Conservation (phyloP, 352 stramenopile genomes). For the Pythium myriotylum region DNA sequence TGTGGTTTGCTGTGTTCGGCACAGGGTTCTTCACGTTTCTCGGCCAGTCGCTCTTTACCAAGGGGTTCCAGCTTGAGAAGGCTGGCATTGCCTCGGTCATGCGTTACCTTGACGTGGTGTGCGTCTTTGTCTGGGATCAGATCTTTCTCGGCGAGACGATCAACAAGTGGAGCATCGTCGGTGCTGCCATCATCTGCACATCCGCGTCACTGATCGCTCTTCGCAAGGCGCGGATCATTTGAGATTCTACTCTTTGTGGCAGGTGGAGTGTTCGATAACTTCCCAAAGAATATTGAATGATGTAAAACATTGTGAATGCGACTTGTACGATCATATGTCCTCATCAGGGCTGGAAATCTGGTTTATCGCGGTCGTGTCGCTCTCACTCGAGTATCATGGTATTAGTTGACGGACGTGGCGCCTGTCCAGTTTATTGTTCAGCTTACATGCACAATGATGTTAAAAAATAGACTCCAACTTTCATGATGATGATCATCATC, state of each 20-base stretch:
- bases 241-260: neutral
- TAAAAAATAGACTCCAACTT: too few relatives aligned
- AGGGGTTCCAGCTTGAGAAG: slow-evolving; percentile 37
- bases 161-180: slow-evolving; percentile 30
- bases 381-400: too few relatives aligned
- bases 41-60: slow-evolving; percentile 30
- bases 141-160: slow-evolving; percentile 31
- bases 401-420: too few relatives aligned
- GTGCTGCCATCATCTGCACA: slow-evolving; percentile 57
- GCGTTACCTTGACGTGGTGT: slow-evolving; percentile 36
- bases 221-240: slow-evolving; percentile 37
- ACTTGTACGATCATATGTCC: too few relatives aligned
- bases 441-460: too few relatives aligned
- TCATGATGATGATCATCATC: too few relatives aligned
- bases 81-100: slow-evolving; percentile 34
- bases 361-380: too few relatives aligned
- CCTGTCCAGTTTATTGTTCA: too few relatives aligned
- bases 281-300: too few relatives aligned
- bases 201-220: slow-evolving; percentile 63
- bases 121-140: slow-evolving; percentile 34
- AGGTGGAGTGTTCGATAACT: neutral
- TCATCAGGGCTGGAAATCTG: too few relatives aligned
- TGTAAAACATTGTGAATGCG: too few relatives aligned
- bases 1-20: slow-evolving; percentile 20
- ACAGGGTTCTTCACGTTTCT: slow-evolving; percentile 28